Evolutionary conservation across 441 rosid genomes (phyloP).

Genomic region (Pelargonium myrrhifolium): DNA sequence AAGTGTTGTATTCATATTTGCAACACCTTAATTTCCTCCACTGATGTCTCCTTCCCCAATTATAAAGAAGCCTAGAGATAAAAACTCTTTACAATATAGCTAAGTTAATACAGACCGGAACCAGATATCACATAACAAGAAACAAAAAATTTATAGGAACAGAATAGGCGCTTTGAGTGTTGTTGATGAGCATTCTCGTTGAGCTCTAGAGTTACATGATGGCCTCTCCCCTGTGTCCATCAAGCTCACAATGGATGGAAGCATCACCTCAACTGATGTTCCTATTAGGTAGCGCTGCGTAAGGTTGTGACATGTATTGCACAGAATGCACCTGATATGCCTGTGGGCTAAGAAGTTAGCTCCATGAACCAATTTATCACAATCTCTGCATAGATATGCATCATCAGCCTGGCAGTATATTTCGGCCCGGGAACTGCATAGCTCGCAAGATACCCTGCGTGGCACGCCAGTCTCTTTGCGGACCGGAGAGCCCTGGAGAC

Average conservation of each 20-base stretch:
- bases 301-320: constrained; percentile 49
- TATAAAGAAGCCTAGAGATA: not conserved
- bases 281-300: constrained; percentile 57
- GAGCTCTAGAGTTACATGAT: constrained; percentile 20
- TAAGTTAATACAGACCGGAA: not conserved
- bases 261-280: constrained; percentile 34
- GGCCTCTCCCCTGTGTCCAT: constrained; percentile 11
- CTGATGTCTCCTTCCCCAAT: not conserved
- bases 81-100: not conserved
- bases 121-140: constrained; percentile 10
- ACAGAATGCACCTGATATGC: constrained; percentile 62
- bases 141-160: constrained; percentile 32
- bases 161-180: constrained; percentile 29
- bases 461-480: constrained; percentile 10
- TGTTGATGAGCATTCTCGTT: constrained; percentile 18
- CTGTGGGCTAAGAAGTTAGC: constrained; percentile 78
- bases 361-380: constrained; percentile 62
- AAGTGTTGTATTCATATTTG: not conserved
- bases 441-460: constrained; percentile 40
- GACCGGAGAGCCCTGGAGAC: not conserved
- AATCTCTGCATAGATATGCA: constrained; percentile 58
- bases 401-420: constrained; percentile 76
- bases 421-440: constrained; percentile 48
- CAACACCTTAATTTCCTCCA: not conserved
- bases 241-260: constrained; percentile 27